Evolutionary conservation across 495 filamentous ascomycete genomes (phyloP), one percentile per base, ranked within the genome.

Genomic region (Mycothermus thermophilus): DNA sequence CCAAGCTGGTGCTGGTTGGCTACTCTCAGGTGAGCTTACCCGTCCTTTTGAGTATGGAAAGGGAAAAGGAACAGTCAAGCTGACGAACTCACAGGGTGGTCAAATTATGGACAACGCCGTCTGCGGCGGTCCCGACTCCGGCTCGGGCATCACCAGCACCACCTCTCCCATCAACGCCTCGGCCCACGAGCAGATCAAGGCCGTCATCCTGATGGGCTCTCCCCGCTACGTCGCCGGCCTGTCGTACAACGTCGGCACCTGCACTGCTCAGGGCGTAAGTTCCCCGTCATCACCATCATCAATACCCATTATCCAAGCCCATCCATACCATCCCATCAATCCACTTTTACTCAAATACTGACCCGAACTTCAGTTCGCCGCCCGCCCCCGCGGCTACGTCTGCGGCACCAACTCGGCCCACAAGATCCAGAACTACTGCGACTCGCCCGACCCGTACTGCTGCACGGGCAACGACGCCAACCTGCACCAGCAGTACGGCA

Each of bases 81-180:
- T 21, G 5, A 15, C 28, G 6, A 23, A 27, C 22, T 7, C 25
- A 42, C 27, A 77, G 69, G 75, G 74, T 27, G 72, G 62, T 27
- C 69, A 78, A 52, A 75, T 78, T 50, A 63, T 77, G 51, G 74
- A 79, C 41, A 69, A 70, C 36, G 72, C 71, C 14, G 47, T 76
- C 6, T 77, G 74, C 47, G 75, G 74, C 18, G 75, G 72, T 11
- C 46, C 62, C 4, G 69, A 71, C 41, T 12, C 30, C 4, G 43
- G 42, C 22, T 29, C 41, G 2, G 36, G 42, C 8, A 48, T 48
- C 32, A 48, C 32, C 31, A 41, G 13, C 27, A 43, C 42, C 5
- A 31, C 45, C 8, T 46, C 63, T 9, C 65, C 66, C 14, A 49
- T 67, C 31, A 52, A 55, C n/a, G 63, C 63, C 40, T 60, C 48